Percentiles rank a stretch among this genome's conserved stretches.
These are phyloP conservation scores for Backusella morwellensis DNA, from an alignment of 192 early-diverging fungal genomes.

Conservation along the genomic window DNA sequence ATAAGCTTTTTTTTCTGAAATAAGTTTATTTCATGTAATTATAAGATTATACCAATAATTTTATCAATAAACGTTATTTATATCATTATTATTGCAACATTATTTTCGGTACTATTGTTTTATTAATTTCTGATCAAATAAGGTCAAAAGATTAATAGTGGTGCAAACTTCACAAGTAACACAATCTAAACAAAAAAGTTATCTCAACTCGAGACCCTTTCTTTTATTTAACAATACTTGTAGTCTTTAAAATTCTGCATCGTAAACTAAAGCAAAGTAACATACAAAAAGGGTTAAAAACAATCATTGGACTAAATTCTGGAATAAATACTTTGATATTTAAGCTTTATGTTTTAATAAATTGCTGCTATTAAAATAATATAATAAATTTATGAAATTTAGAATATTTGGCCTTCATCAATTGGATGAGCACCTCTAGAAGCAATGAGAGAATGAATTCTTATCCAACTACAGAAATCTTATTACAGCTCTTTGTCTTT, in stretches of 20 bases:
- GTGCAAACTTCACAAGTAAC: neutral
- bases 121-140: neutral
- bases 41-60: neutral
- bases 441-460: no score
- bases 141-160: neutral
- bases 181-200: neutral
- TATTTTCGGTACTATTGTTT: neutral
- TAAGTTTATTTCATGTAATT: no score
- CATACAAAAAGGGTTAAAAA: neutral
- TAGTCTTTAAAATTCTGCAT: neutral
- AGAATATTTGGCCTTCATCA: no score
- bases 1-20: no score
- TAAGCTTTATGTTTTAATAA: neutral
- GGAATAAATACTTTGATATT: neutral
- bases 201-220: neutral
- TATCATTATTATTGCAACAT: neutral
- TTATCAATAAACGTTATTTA: neutral
- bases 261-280: neutral
- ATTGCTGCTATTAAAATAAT: neutral
- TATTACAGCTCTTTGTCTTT: no score
- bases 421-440: no score
- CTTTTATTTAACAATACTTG: neutral
- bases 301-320: neutral
- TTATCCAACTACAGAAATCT: no score
- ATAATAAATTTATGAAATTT: no score